Evolutionary conservation across 305 asterid genomes (phyloP), one percentile per base, ranked within the genome.

Genomic region (Fraxinus greggii): DNA sequence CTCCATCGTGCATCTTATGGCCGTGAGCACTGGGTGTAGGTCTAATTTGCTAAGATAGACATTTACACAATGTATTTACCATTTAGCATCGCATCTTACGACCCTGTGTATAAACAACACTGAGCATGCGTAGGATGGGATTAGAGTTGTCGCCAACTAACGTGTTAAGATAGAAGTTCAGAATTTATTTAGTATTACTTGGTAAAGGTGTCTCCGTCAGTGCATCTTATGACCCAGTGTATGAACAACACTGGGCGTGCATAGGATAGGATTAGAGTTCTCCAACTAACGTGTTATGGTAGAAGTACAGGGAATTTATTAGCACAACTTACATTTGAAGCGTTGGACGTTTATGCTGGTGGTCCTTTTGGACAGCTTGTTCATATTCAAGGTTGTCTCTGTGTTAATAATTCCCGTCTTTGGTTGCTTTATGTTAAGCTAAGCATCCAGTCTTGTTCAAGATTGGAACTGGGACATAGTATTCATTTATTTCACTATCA

Each of bases 401-500:
- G 48, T 79, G 67, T 75, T 76, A 72, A 61, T 74, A 36, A 4
- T 73, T 36, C 59, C 54, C 81, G 19, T 83, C 32, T 36, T 59
- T 29, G 74, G 7, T 78, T 70, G 48, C 72, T 33, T 48, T 38
- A 80, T 79, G 77, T 72, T 19, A 72, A 78, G 56, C 79, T 65
- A 79, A 28, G 77, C 63, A 17, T 51, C 24, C 9, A 51, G 78
- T 74, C 88, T 51, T 75, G 76, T 80, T 82, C 78, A 61, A 75
- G 80, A 40, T 42, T 24, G 82, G 83, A 26, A 63, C 28, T 76
- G 51, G 84, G 76, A 26, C 38, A 36, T 35, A 23, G 42, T 29
- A 42, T 42, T 79, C 17, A 80, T 51, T 72, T 48, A 72, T 72
- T 70, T 83, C 84, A 75, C 78, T 81, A 29, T 85, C 84, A 81